Conservation (phyloP, 306 rosid genomes). For the Sicyos baderoa region DNA sequence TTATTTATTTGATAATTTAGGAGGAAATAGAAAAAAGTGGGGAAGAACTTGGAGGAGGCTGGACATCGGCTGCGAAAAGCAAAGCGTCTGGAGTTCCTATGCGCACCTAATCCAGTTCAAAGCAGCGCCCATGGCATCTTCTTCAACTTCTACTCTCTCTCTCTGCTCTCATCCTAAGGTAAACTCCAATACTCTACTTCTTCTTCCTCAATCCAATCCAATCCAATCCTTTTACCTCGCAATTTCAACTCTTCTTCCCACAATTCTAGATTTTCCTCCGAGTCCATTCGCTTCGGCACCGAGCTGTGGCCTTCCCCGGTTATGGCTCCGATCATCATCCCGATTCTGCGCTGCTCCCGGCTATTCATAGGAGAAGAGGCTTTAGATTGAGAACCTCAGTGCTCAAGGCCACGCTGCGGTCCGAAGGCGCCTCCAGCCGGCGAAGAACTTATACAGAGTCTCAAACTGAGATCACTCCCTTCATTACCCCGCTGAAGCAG, state of each 20-base stretch:
- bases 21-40: no score
- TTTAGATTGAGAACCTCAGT: conserved; percentile 17
- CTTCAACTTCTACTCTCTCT: conserved; percentile 55
- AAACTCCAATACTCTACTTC: neutral
- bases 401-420: conserved; percentile 43
- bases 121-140: conserved; percentile 38
- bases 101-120: neutral
- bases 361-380: conserved; percentile 23
- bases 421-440: conserved; percentile 40
- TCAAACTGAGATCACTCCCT: conserved; percentile 39
- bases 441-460: conserved; percentile 70
- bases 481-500: conserved; percentile 54
- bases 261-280: conserved; percentile 24
- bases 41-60: no score
- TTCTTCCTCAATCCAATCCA: neutral
- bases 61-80: no score
- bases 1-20: no score
- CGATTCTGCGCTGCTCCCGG: conserved; percentile 26
- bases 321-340: conserved; percentile 20
- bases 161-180: conserved; percentile 52
- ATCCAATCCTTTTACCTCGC: neutral
- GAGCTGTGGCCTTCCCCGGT: conserved; percentile 9
- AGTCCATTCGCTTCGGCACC: conserved; percentile 15
- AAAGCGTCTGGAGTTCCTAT: no score
- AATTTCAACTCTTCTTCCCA: neutral